phyloP scores from a whole-genome alignment of 192 early-diverging fungal genomes.

The Helicostylum pulchrum region DNA sequence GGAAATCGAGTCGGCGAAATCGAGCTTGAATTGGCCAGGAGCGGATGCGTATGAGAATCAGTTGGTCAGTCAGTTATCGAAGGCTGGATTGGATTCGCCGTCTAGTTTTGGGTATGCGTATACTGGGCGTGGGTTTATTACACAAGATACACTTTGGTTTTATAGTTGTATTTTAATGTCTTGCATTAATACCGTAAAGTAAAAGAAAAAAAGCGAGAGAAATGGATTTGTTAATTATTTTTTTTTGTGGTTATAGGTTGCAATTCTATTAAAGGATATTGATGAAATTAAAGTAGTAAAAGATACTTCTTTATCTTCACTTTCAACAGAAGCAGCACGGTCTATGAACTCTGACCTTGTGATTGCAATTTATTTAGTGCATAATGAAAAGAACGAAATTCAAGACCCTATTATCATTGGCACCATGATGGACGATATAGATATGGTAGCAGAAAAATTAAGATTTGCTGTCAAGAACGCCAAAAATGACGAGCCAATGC shows the following conservation, averaged over 20 bases:
- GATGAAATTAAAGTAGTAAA: conserved; percentile 28
- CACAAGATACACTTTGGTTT: conserved; percentile 63
- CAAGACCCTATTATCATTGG: conserved; percentile 26
- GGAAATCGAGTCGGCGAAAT: not conserved
- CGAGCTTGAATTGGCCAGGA: not conserved
- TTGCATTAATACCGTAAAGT: conserved; percentile 52
- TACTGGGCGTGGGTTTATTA: conserved; percentile 57
- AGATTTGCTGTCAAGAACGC: conserved; percentile 31
- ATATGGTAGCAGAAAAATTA: conserved; percentile 28
- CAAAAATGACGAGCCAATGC: conserved; percentile 23
- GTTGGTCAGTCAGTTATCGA: not conserved
- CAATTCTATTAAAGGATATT: conserved; percentile 45
- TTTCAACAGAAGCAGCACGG: not conserved
- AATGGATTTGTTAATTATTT: not conserved
- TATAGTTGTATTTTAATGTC: conserved; percentile 60
- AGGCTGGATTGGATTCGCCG: conserved; percentile 7
- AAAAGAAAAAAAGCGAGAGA: not conserved
- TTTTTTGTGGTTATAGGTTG: conserved; percentile 36
- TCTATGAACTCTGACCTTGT: conserved; percentile 18
- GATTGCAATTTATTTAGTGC: conserved; percentile 16
- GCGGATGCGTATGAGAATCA: conserved; percentile 21
- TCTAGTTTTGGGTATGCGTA: conserved; percentile 36
- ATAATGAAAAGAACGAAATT: not conserved
- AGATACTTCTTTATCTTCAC: conserved; percentile 16
- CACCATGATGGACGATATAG: conserved; percentile 30